Evolutionary conservation across 2,329 filamentous ascomycete genomes (phyloP).

Genomic region (Trichoderma sp.): DNA sequence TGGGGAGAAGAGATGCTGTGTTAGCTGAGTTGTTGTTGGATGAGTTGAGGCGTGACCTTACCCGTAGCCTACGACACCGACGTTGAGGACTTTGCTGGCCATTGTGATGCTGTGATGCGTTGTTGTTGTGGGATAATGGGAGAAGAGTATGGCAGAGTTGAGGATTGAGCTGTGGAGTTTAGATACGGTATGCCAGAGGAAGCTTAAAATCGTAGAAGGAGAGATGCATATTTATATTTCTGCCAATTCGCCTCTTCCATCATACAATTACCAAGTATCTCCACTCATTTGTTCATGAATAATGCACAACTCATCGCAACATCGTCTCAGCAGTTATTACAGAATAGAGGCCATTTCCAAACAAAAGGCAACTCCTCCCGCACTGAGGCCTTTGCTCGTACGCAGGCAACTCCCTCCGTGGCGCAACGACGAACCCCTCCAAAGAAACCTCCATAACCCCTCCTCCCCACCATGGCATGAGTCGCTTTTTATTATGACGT

Average conservation of each 20-base stretch:
- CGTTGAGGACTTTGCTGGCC: constrained; percentile 50
- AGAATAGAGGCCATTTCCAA: background rate
- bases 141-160: background rate
- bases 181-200: background rate
- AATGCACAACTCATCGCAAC: background rate
- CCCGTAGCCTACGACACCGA: constrained; percentile 58
- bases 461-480: constrained; percentile 16
- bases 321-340: background rate
- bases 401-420: constrained; percentile 22
- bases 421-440: background rate
- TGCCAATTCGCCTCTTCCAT: background rate
- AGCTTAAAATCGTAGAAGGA: background rate
- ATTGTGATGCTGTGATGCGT: constrained; percentile 32
- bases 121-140: background rate
- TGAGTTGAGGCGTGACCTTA: constrained; percentile 38
- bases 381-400: constrained; percentile 18
- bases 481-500: constrained; percentile 9
- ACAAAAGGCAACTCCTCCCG: constrained; percentile 15
- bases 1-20: background rate
- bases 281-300: constrained; percentile 1
- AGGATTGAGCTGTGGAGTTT: background rate
- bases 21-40: background rate
- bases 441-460: constrained; percentile 9
- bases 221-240: background rate
- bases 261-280: background rate